Evolutionary conservation across 2,329 filamentous ascomycete genomes (phyloP).

Genomic region (Stagonosporopsis vannaccii): DNA sequence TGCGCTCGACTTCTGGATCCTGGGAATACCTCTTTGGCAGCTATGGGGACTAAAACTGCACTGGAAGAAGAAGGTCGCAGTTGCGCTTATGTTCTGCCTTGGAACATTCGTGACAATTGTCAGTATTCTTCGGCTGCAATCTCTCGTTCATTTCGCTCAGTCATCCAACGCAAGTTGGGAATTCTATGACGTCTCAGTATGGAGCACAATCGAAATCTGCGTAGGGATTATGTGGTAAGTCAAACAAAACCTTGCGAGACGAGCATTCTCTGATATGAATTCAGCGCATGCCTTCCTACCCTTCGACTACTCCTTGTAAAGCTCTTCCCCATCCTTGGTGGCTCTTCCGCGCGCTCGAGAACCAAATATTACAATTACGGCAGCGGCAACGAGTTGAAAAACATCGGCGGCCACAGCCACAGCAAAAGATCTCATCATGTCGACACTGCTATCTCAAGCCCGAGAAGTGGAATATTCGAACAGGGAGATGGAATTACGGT

Average conservation of each 20-base stretch:
- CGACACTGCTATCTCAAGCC: slow-evolving; percentile 9
- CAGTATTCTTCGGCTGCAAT: slow-evolving; percentile 53
- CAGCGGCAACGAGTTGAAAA: slow-evolving; percentile 30
- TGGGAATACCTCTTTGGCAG: slow-evolving; percentile 48
- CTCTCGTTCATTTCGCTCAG: slow-evolving; percentile 53
- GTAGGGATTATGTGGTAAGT: slow-evolving; percentile 52
- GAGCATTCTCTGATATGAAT: neutral
- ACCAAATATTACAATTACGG: slow-evolving; percentile 38
- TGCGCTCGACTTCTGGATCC: slow-evolving; percentile 42
- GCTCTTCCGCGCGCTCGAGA: slow-evolving; percentile 39
- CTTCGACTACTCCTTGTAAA: slow-evolving; percentile 49
- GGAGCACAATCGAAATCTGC: slow-evolving; percentile 54
- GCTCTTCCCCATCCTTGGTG: slow-evolving; percentile 46
- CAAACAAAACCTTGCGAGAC: neutral
- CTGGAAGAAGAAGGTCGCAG: slow-evolving; percentile 50
- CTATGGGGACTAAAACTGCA: slow-evolving; percentile 43
- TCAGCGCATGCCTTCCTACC: slow-evolving; percentile 52
- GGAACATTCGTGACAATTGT: slow-evolving; percentile 54
- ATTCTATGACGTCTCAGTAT: slow-evolving; percentile 51
- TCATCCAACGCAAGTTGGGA: slow-evolving; percentile 53
- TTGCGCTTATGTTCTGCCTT: slow-evolving; percentile 50
- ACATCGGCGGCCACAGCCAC: slow-evolving; percentile 18
- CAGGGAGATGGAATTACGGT: slow-evolving; percentile 26
- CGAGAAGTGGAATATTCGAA: slow-evolving; percentile 9
- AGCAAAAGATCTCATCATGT: slow-evolving; percentile 16